Evolutionary conservation across 2,329 filamentous ascomycete genomes (phyloP).

Genomic region (Colletotrichum godetiae): DNA sequence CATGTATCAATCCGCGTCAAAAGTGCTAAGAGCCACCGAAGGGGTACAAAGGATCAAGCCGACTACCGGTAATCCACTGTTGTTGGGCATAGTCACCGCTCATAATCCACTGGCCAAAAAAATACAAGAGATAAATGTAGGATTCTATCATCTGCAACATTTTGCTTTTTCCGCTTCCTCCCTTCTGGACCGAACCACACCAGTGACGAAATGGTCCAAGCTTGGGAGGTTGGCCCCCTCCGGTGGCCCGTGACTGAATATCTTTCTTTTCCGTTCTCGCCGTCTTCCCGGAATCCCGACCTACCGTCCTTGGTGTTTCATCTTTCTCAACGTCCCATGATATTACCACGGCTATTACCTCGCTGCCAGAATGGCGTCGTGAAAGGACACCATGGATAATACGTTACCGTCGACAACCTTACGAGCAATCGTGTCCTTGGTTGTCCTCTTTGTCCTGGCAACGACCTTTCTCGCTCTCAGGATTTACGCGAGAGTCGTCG

Average conservation of each 20-base stretch:
- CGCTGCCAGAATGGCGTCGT: not conserved
- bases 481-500: not conserved
- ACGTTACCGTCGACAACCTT: not conserved
- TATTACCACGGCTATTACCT: not conserved
- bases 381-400: not conserved
- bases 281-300: not conserved
- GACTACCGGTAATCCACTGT: too few species aligned
- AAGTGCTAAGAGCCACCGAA: too few species aligned
- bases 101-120: not conserved
- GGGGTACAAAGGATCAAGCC: too few species aligned
- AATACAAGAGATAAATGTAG: not conserved
- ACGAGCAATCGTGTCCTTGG: not conserved
- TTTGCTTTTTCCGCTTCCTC: not conserved
- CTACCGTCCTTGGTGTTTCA: not conserved
- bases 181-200: not conserved
- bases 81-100: too few species aligned
- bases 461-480: not conserved
- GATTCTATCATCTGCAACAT: not conserved
- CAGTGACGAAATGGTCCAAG: not conserved
- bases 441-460: not conserved
- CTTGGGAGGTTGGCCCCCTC: not conserved
- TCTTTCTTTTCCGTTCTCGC: not conserved
- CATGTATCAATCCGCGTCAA: too few species aligned
- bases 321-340: not conserved
- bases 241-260: not conserved